Base-by-base conservation (phyloP, 2,329 filamentous ascomycete genomes). In the Ustilaginoidea virens region DNA sequence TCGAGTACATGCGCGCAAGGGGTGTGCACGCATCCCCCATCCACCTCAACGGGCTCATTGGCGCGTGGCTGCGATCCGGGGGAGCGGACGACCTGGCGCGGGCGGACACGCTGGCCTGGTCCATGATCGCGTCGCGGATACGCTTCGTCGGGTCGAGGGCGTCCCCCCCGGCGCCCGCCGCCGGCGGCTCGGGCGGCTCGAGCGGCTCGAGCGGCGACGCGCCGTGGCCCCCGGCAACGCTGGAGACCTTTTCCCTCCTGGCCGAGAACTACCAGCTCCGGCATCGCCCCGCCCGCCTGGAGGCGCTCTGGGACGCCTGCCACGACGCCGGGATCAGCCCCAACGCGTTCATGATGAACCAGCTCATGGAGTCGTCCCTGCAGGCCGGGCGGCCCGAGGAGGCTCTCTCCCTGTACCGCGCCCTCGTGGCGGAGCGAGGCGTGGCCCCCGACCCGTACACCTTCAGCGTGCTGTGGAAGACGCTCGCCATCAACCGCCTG, bases 1-100 rank as follows among this genome's bases (percentile, higher is more conserved):
- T 90, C 17, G 66, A 78, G 10, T 63, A 85, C 37, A 87, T 92
- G 78, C 71, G 74, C 40, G 60, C 67, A 29, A 70, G 68, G 41
- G 72, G 73, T 2, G 66, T 85, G 19, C 60, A 62, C 33, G 74
- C 81, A 3, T 72, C 80, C 23, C 60, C 80, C 2, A 75, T 79
- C 29, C 80, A 92, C 39, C 61, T 90, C 32, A 92, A 93, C 44
- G 80, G 81, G 6, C 61, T 93, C 13, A 70, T 93, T 30, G 80
- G 75, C 7, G 80, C 78, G 2, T 85, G 80, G 67, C 60, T 90
- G 29, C 69, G 82, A 26, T 64, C 70, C 5, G 69, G 69, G 14
- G 66, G 56, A 5, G 55, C 58, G 2, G 53, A 56, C 14, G 57
- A 73, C 30, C 52, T 69, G 29, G 55, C 66, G 28, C 68, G 66